Evolutionary conservation across 1,284 basidiomycete species (phyloP).

Genomic region (Psilocybe mexicana): DNA sequence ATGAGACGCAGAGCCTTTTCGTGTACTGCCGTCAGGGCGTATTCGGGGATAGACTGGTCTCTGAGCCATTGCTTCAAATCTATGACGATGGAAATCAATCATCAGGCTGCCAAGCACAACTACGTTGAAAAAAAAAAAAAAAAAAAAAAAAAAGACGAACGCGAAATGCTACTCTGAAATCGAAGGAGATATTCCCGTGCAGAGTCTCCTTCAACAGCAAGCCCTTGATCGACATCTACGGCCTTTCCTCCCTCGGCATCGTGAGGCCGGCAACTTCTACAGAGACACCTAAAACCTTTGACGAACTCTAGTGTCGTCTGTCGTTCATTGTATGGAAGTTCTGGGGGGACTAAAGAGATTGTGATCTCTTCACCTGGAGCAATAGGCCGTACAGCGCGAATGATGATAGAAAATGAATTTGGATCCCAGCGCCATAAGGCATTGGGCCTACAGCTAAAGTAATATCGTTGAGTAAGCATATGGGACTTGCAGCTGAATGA

Average conservation of each 20-base stretch:
- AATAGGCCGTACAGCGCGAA: slow-evolving; percentile 41
- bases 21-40: slow-evolving; percentile 35
- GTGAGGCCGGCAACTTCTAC: background rate
- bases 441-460: slow-evolving; percentile 43
- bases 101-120: background rate
- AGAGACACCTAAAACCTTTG: background rate
- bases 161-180: slow-evolving; percentile 28
- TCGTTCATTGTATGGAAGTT: background rate
- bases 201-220: background rate
- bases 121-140: slow-evolving; percentile 19
- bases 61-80: slow-evolving; percentile 39
- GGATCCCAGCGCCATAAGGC: slow-evolving; percentile 40
- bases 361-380: slow-evolving; percentile 42
- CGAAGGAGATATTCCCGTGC: slow-evolving; percentile 6
- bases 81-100: slow-evolving; percentile 16
- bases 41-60: slow-evolving; percentile 27
- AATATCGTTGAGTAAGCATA: background rate
- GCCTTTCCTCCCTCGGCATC: background rate
- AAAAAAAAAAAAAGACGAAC: slow-evolving; percentile 23
- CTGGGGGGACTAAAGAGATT: slow-evolving; percentile 22
- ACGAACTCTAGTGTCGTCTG: background rate
- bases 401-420: slow-evolving; percentile 34
- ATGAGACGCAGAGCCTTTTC: slow-evolving; percentile 31
- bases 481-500: background rate
- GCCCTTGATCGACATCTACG: background rate